Conservation (phyloP, 2,329 filamentous ascomycete genomes). For the Blumeriella jaapii region DNA sequence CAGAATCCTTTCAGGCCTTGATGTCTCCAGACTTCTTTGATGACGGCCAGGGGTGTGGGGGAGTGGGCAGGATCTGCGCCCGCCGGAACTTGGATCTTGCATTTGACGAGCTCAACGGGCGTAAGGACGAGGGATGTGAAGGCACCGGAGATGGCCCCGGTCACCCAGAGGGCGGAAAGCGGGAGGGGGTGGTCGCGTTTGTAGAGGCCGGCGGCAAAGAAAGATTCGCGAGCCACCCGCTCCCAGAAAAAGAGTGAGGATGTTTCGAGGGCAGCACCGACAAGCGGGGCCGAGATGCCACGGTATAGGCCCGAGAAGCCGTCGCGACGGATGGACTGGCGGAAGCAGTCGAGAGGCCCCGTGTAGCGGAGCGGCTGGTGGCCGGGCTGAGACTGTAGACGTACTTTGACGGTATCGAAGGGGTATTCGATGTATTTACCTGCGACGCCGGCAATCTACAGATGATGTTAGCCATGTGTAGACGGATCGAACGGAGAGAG, state of each 20-base stretch:
- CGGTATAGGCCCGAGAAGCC: constrained; percentile 71
- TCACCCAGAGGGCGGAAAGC: constrained; percentile 62
- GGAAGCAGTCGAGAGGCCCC: constrained; percentile 88
- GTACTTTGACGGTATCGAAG: constrained; percentile 97
- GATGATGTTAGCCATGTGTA: constrained; percentile 6
- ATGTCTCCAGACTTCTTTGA: constrained; percentile 68
- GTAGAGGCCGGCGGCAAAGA: constrained; percentile 42
- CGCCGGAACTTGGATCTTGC: constrained; percentile 80
- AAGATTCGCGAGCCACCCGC: constrained; percentile 54
- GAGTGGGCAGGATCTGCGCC: constrained; percentile 32
- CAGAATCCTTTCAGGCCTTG: constrained; percentile 83
- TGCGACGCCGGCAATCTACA: constrained; percentile 66
- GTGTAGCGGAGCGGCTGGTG: constrained; percentile 69
- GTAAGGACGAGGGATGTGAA: constrained; percentile 87
- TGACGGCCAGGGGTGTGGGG: constrained; percentile 57
- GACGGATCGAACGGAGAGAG: constrained; percentile 22
- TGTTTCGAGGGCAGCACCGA: constrained; percentile 85
- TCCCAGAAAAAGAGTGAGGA: constrained; percentile 92
- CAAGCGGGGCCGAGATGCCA: constrained; percentile 80
- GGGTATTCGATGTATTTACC: constrained; percentile 98
- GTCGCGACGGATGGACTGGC: constrained; percentile 68
- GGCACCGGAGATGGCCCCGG: constrained; percentile 76
- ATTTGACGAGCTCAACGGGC: constrained; percentile 94
- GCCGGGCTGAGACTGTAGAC: constrained; percentile 89
- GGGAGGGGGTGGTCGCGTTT: constrained; percentile 50